phyloP scores from a whole-genome alignment of 805 yeast species.

The Saccharomyces kudriavzevii region DNA sequence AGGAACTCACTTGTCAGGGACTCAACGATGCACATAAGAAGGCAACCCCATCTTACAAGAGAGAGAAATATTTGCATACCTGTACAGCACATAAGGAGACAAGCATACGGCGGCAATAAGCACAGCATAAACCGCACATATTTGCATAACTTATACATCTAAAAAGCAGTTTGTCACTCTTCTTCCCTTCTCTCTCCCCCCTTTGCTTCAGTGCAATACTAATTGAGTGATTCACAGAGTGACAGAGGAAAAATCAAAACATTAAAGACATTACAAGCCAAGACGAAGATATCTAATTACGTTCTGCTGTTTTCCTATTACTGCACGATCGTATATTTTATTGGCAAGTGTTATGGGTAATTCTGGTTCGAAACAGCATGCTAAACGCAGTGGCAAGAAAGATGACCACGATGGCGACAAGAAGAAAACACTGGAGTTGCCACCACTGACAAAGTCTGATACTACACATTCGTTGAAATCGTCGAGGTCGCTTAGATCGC shows the following conservation, averaged over 20 bases:
- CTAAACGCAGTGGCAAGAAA: constrained; percentile 13
- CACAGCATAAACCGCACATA: background rate
- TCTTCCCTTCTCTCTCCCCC: constrained; percentile 1
- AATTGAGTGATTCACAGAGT: background rate
- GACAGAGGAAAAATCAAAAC: background rate
- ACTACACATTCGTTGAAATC: constrained; percentile 45
- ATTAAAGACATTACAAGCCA: background rate
- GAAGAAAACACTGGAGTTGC: constrained; percentile 3
- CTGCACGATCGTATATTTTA: background rate
- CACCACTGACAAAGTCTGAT: constrained; percentile 47
- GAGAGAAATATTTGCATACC: background rate
- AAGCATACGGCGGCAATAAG: background rate
- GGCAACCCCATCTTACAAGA: background rate
- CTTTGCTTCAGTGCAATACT: constrained; percentile 4
- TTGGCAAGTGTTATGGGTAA: constrained; percentile 37
- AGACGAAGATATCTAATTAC: background rate
- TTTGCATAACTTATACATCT: background rate
- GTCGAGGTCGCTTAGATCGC: constrained; percentile 38
- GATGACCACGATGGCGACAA: constrained; percentile 3
- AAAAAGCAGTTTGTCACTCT: background rate
- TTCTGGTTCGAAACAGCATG: constrained; percentile 35
- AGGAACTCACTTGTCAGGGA: background rate
- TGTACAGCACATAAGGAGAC: background rate
- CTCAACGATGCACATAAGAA: background rate
- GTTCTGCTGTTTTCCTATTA: constrained; percentile 1